phyloP scores from a whole-genome alignment of 495 filamentous ascomycete genomes.

The Hyaloscypha bicolor region DNA sequence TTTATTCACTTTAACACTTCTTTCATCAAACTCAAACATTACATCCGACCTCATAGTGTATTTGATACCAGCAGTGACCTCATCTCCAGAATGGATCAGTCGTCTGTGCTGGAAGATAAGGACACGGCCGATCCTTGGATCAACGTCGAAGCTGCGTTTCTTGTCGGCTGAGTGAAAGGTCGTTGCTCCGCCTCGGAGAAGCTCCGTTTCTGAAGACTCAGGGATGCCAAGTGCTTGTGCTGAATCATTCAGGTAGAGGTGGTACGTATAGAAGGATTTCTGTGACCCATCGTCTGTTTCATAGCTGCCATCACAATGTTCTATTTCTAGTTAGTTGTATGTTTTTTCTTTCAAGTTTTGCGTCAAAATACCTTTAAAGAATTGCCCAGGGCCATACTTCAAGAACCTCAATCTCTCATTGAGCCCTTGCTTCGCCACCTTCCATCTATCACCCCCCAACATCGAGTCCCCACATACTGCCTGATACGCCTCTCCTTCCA shows the following conservation, averaged over 20 bases:
- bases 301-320: slow-evolving; percentile 76
- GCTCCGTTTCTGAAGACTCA: slow-evolving; percentile 22
- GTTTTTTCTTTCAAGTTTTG: not conserved
- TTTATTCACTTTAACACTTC: slow-evolving; percentile 8
- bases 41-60: slow-evolving; percentile 78
- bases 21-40: slow-evolving; percentile 59
- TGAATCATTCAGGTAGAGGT: slow-evolving; percentile 77
- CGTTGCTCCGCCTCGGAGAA: slow-evolving; percentile 64
- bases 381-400: slow-evolving; percentile 74
- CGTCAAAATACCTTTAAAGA: slow-evolving; percentile 62
- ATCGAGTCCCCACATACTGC: slow-evolving; percentile 6
- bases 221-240: slow-evolving; percentile 44
- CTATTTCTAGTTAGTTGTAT: slow-evolving; percentile 36
- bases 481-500: slow-evolving; percentile 25
- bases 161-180: slow-evolving; percentile 57
- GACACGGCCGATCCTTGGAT: slow-evolving; percentile 70
- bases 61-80: slow-evolving; percentile 72
- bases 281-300: slow-evolving; percentile 59
- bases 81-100: slow-evolving; percentile 73
- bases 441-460: slow-evolving; percentile 47
- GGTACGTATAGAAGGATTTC: slow-evolving; percentile 72
- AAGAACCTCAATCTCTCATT: slow-evolving; percentile 84
- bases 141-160: slow-evolving; percentile 57
- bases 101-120: slow-evolving; percentile 76
- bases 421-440: slow-evolving; percentile 51